These are phyloP conservation scores for Jamesozyma rosinii DNA, from an alignment of 805 yeast species.

Conservation along the genomic window DNA sequence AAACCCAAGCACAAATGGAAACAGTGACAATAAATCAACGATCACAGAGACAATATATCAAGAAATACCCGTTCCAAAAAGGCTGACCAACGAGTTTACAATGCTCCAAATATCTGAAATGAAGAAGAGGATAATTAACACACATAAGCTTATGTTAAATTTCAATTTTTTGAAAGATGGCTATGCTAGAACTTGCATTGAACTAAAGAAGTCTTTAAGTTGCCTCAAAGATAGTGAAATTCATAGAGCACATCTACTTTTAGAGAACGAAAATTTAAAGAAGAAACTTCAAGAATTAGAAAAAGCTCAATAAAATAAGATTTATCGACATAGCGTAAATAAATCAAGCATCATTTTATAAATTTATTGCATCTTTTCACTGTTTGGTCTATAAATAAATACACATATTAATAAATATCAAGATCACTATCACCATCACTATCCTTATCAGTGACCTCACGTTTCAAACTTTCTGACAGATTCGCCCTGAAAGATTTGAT, in stretches of 20 bases:
- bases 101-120: slow-evolving; percentile 26
- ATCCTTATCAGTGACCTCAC: slow-evolving; percentile 2
- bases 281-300: slow-evolving; percentile 16
- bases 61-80: slow-evolving; percentile 11
- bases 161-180: slow-evolving; percentile 28
- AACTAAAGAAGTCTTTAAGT: slow-evolving; percentile 27
- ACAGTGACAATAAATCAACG: background rate
- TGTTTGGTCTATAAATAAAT: background rate
- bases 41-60: slow-evolving; percentile 1
- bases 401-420: background rate
- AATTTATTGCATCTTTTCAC: background rate
- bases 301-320: background rate
- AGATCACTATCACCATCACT: slow-evolving; percentile 4
- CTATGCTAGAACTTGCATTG: slow-evolving; percentile 28
- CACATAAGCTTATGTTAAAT: slow-evolving; percentile 27
- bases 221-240: slow-evolving; percentile 32
- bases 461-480: background rate
- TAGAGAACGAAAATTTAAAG: slow-evolving; percentile 33
- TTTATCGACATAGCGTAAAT: background rate
- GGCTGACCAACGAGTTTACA: slow-evolving; percentile 24
- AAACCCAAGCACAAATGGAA: background rate
- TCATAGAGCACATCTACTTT: slow-evolving; percentile 30
- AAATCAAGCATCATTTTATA: background rate
- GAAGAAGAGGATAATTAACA: slow-evolving; percentile 28
- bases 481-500: slow-evolving; percentile 1